Evolutionary conservation across 495 filamentous ascomycete genomes (phyloP).

Genomic region (Ramalina peruviana): DNA sequence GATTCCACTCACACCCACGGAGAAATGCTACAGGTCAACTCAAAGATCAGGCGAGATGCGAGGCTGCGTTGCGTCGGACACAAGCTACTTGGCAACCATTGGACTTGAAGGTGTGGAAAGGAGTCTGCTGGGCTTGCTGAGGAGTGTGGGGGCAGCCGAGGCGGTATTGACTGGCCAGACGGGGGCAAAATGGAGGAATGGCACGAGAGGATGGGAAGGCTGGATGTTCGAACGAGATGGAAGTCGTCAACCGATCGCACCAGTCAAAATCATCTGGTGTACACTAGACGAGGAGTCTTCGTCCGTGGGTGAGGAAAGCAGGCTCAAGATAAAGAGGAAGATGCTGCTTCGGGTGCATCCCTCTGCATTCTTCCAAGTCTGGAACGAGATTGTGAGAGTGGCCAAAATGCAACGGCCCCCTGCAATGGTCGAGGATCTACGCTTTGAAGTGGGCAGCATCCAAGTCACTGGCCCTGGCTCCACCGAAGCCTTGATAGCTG

Average conservation of each 20-base stretch:
- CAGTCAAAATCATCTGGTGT: conserved; percentile 62
- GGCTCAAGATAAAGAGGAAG: conserved; percentile 37
- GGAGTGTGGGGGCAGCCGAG: conserved; percentile 44
- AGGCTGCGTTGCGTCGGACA: conserved; percentile 75
- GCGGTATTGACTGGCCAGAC: conserved; percentile 44
- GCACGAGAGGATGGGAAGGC: conserved; percentile 52
- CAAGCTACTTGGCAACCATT: conserved; percentile 86
- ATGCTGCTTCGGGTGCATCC: conserved; percentile 73
- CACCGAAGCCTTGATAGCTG: conserved; percentile 62
- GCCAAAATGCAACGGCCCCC: conserved; percentile 57
- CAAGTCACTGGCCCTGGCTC: conserved; percentile 74
- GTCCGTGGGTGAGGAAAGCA: conserved; percentile 24
- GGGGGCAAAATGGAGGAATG: conserved; percentile 60
- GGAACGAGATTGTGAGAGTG: conserved; percentile 58
- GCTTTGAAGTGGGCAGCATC: conserved; percentile 91
- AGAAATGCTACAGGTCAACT: conserved; percentile 78
- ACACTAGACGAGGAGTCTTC: conserved; percentile 14
- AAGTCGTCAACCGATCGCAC: conserved; percentile 49
- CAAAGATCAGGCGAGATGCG: conserved; percentile 63
- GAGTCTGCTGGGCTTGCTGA: conserved; percentile 51
- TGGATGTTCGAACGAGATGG: conserved; percentile 49
- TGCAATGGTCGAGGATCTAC: conserved; percentile 72
- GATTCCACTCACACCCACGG: conserved; percentile 66
- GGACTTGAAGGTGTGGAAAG: conserved; percentile 53
- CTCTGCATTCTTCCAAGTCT: conserved; percentile 72